Percentiles rank a stretch among this genome's conserved stretches.
phyloP scores from a whole-genome alignment of 768 basidiomycete genomes.

The Auricularia sp. region DNA sequence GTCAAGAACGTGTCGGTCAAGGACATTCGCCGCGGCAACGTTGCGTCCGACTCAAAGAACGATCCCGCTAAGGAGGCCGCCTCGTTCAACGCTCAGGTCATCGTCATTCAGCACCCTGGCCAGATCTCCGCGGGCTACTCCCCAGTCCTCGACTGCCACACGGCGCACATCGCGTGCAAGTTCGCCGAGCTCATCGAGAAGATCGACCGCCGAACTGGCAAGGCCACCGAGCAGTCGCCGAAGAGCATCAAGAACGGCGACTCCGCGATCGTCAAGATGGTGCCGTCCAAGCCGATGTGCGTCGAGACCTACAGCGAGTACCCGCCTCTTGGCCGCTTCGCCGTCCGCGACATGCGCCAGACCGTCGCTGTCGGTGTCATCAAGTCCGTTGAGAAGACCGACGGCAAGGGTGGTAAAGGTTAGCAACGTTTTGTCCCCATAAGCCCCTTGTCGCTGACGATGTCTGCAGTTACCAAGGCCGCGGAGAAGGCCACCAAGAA shows the following conservation, averaged over 20 bases:
- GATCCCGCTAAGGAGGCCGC: conserved; percentile 99
- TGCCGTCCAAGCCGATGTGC: conserved; percentile 95
- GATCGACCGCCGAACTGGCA: conserved; percentile 98
- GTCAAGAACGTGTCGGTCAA: conserved; percentile 99
- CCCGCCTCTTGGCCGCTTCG: conserved; percentile 98
- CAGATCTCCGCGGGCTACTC: conserved; percentile 99
- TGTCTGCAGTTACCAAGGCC: conserved; percentile 70
- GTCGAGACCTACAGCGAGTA: conserved; percentile 93
- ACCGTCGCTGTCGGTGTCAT: conserved; percentile 98
- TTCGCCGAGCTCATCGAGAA: conserved; percentile 98
- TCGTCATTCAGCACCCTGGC: conserved; percentile 99
- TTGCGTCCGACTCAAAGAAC: conserved; percentile 99
- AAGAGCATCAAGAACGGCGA: conserved; percentile 99
- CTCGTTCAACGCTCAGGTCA: conserved; percentile 99
- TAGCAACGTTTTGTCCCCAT: conserved; percentile 16
- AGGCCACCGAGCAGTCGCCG: conserved; percentile 75
- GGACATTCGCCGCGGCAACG: conserved; percentile 99
- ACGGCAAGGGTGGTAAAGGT: conserved; percentile 83
- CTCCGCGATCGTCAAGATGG: conserved; percentile 95
- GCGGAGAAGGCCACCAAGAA: conserved; percentile 64
- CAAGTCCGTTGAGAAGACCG: conserved; percentile 94
- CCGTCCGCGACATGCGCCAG: conserved; percentile 99
- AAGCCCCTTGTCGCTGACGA: conserved; percentile 4
- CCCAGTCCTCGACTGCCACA: conserved; percentile 99
- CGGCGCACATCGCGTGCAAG: conserved; percentile 99